Conservation (phyloP, 192 early-diverging fungal species). For the Backusella morwellensis region DNA sequence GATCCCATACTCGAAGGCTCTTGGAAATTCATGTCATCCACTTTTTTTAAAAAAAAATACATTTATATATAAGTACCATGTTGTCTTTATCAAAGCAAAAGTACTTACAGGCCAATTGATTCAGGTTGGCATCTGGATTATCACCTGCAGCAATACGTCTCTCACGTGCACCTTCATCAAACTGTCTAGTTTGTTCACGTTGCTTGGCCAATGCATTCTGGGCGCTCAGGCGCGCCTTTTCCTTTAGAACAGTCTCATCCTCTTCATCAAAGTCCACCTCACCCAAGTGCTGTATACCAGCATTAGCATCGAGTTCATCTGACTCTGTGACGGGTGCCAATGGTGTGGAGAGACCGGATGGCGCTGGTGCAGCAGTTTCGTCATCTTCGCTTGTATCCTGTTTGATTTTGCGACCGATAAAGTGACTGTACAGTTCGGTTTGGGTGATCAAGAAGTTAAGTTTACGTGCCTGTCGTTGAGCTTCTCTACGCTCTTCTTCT, state of each 20-base stretch:
- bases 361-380: slow-evolving; percentile 16
- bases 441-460: slow-evolving; percentile 92
- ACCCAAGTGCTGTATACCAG: slow-evolving; percentile 31
- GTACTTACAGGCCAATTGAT: slow-evolving; percentile 46
- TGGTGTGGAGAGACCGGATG: slow-evolving; percentile 12
- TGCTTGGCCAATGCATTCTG: slow-evolving; percentile 75
- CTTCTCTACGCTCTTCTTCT: slow-evolving; percentile 84
- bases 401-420: slow-evolving; percentile 80
- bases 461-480: slow-evolving; percentile 80
- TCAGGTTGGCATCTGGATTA: slow-evolving; percentile 34
- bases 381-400: slow-evolving; percentile 35
- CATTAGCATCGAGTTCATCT: slow-evolving; percentile 13
- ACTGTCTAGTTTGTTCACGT: slow-evolving; percentile 61
- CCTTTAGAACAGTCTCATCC: slow-evolving; percentile 65
- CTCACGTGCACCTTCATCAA: slow-evolving; percentile 56
- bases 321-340: neutral
- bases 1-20: slow-evolving; percentile 70
- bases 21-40: slow-evolving; percentile 87
- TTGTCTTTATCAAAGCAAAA: neutral
- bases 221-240: slow-evolving; percentile 70
- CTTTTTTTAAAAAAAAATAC: slow-evolving; percentile 11
- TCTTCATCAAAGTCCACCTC: slow-evolving; percentile 80
- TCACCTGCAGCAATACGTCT: slow-evolving; percentile 36
- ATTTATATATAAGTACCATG: neutral
- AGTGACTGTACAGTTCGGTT: slow-evolving; percentile 91